Base-by-base conservation (phyloP, 129 eudicot species). In the Flaveria trinervia region DNA sequence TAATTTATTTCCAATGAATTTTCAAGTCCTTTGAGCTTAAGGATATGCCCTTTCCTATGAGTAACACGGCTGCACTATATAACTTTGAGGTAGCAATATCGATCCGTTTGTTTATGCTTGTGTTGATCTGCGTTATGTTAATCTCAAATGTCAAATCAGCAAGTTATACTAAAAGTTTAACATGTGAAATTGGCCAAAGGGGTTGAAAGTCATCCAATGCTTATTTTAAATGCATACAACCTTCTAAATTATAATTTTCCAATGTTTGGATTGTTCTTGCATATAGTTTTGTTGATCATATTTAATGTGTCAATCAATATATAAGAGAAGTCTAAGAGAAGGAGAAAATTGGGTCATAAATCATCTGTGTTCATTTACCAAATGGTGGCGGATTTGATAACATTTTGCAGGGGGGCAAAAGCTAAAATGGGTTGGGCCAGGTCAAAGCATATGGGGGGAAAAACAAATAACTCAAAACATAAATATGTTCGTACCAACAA, bases 1-100 rank as follows among this genome's bases (percentile, higher is more conserved):
- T 95, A 77, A 77, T 50, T 28, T 39, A 59, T 65, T 74, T 77
- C 68, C 67, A 44, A 33, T 17, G 41, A 17, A 18, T 71, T 71
- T 54, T 60, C 18, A 43, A 41, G 60, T 64, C 49, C 67, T 50
- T 16, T 14, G 49, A 49, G 60, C 22, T 60, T 60, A 60, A 60
- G 67, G 43, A 60, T 25, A 11, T 60, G 41, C 41, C 28, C 25
- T 4, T 60, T 60, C 39, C 39, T 25, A 3, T 13, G 26, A 26
- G 43, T 61, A 13, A 61, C 13, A 1, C 3, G 41, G 67, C 67
- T 12, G 17, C 67, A 23, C 41, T 23, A 23, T 25, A 12, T 26
- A 3, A 60, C 13, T 12, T 23, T 11, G 41, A 60, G 67, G 36
- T 60, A 41, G 17, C 67, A 12, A 11, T 23, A 9, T 60, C 39